Conservation (phyloP, 768 basidiomycete genomes). For the Galerina marginata region DNA sequence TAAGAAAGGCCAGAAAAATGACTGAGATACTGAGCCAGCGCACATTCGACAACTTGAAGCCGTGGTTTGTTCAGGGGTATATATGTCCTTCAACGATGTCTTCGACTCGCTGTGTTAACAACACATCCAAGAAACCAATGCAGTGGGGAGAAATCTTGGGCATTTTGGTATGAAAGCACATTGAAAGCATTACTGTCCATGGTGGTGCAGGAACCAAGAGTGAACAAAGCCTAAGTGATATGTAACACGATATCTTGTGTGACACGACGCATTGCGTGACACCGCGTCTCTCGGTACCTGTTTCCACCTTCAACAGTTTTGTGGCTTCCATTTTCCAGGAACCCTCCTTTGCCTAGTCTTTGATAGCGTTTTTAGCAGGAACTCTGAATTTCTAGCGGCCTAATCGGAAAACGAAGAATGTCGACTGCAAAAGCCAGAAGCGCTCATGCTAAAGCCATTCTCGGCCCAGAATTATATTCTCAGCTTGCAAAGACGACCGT, state of each 20-base stretch:
- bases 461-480: slow-evolving; percentile 73
- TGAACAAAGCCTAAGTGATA: neutral
- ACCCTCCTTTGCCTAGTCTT: neutral
- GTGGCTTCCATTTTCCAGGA: neutral
- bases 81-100: no score
- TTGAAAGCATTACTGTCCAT: no score
- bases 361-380: neutral
- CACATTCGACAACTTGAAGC: no score
- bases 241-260: slow-evolving; percentile 17
- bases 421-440: slow-evolving; percentile 56
- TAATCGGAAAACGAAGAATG: slow-evolving; percentile 31
- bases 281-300: slow-evolving; percentile 24
- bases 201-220: no score
- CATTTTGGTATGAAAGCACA: no score
- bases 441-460: slow-evolving; percentile 74
- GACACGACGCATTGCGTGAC: slow-evolving; percentile 34
- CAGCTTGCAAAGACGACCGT: slow-evolving; percentile 70
- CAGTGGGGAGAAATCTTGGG: no score
- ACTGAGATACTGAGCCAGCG: no score
- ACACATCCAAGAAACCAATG: no score
- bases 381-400: neutral
- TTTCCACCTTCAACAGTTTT: neutral
- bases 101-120: no score
- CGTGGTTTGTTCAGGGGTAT: no score
- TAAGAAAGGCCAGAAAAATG: no score